A percentile compares a stretch with the other conserved stretches of the same genome.
These are phyloP conservation scores for Plasmodium inui DNA, from an alignment of 169 alveolate genomes.

Conservation along the genomic window DNA sequence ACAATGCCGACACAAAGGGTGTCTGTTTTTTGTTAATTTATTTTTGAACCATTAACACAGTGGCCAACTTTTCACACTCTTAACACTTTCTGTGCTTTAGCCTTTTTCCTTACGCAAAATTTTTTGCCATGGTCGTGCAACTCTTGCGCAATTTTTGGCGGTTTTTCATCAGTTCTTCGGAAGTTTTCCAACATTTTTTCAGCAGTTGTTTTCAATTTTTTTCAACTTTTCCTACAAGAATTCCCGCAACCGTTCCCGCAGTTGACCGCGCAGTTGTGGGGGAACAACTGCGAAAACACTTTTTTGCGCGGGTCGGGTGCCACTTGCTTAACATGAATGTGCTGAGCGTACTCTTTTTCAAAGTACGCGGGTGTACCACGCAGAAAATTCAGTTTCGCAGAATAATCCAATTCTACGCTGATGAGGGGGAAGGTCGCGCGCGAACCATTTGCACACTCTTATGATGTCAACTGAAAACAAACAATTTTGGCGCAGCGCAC, in stretches of 20 bases:
- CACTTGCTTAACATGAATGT: not conserved
- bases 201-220: not conserved
- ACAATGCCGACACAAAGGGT: not conserved
- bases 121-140: not conserved
- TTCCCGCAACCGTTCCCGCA: not conserved
- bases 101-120: not conserved
- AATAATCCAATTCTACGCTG: conserved; percentile 6
- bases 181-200: not conserved
- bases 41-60: conserved; percentile 42
- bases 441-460: conserved; percentile 45
- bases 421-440: conserved; percentile 18
- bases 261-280: not conserved
- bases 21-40: conserved; percentile 20
- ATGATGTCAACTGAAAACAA: conserved; percentile 27
- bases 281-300: not conserved
- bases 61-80: conserved; percentile 65
- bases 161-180: not conserved
- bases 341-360: conserved; percentile 4
- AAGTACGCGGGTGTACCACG: conserved; percentile 23
- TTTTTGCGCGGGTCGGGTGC: not conserved
- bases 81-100: not conserved
- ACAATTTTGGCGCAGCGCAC: not conserved
- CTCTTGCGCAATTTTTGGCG: not conserved
- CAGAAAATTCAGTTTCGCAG: conserved; percentile 14
- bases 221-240: not conserved